Evolutionary conservation across 805 yeast species (phyloP), one percentile per base, ranked within the genome.

Genomic region (Scheffersomyces ergatensis): DNA sequence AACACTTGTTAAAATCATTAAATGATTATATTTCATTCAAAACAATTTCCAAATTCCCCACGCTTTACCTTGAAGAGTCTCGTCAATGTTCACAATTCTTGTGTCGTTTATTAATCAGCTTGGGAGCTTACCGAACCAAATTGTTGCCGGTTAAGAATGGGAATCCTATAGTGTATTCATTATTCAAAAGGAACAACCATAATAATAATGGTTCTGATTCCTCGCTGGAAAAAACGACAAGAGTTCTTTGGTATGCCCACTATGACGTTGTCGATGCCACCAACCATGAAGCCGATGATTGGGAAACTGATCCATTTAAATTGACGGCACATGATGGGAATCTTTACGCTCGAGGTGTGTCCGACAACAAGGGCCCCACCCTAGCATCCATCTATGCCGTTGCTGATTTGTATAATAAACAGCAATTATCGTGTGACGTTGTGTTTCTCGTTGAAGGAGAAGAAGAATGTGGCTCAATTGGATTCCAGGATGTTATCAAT

Each of bases 311-410:
- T 46, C 98, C 98, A 0, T 93, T 85, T 57, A 63, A 65, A 17
- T 60, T 93, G 57, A 76, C 85, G 0, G 85, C 95, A 3, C 74
- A 76, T 44, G 84, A 92, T 57, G 98, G 98, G 0, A 89, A 83
- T 52, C 56, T 92, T 44, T 85, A 86, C 53, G 98, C 92, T 1
- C 76, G 99, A 57, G 99, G 99, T 42, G 93, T 85, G 0, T 81
- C 93, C 34, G 99, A 92, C 57, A 93, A 92, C 60, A 92, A 92
- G 59, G 99, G 99, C 0, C 99, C 99, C 0, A 67, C 85, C 7
- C 63, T 89, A 11, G 95, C 97, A 2, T 83, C 97, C 0, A 74
- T 92, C 2, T 89, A 81, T 62, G 88, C 96, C 0, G 95, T 85
- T 15, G 90, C 93, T 0, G 88, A 85, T 39, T 62, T 89, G 12